Base-by-base conservation (phyloP, 768 basidiomycete genomes). In the Neoboletus magnificus region DNA sequence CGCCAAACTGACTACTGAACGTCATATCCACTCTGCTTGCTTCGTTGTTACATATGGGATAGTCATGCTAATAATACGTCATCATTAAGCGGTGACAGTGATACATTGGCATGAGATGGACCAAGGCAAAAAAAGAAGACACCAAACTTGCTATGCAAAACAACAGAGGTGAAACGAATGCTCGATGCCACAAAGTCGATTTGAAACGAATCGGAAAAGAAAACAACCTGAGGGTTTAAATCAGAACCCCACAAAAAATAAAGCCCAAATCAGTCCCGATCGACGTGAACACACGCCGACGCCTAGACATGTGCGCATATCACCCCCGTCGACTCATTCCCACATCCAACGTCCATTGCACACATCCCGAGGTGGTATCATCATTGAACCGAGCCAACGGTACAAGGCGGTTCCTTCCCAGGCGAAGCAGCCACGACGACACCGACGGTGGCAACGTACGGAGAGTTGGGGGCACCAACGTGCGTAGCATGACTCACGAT, bases 81-180 rank as follows among this genome's bases (percentile, higher is more conserved):
- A 33, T 61, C 57, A 56, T 66, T 48, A 55, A 52, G 39, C 45
- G 37, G 52, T 56, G 55, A 32, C 56, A 39, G 53, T 64, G 53
- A 64, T 67, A 66, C 66, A 66, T 55, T 58, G 63, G 41, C 16
- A 54, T 64, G 59, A 20, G 25, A 56, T 58, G 59, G 42, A 68
- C 46, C 55, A 62, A 56, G 32, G 44, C 2, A 16, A 33, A 33
- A 39, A 27, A 20, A 43, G 62, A 32, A 36, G 46, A 11, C 39
- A 27, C 30, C 22, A 54, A 2, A 12, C 42, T 37, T 61, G 41
- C 64, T 66, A 69, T 59, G 59, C 61, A 67, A 67, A 67, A 68
- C 62, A 69, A 69, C 57, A 60, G 23, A 37, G 36, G 22, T 55
- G 25, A 59, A 13, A 52, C 29, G 41, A 56, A 49, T 41, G 46